Evolutionary conservation across 768 basidiomycete species (phyloP).

Genomic region (Boletus pseudopeckii): DNA sequence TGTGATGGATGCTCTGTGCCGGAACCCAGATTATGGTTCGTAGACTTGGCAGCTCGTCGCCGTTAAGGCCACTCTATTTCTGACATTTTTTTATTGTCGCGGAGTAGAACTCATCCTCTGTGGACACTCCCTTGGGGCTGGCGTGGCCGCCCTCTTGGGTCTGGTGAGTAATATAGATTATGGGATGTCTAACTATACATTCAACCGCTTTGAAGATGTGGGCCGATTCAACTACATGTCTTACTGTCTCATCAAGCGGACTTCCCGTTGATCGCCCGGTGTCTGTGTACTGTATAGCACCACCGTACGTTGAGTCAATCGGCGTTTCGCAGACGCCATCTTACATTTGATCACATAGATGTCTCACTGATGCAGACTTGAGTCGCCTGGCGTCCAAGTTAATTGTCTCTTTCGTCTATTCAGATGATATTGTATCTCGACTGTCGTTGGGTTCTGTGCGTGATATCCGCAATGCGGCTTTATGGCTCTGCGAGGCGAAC

Average conservation of each 20-base stretch:
- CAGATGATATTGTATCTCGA: slow-evolving; percentile 77
- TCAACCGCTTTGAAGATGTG: slow-evolving; percentile 57
- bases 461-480: slow-evolving; percentile 68
- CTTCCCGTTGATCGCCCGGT: slow-evolving; percentile 64
- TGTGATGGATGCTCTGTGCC: slow-evolving; percentile 62
- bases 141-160: slow-evolving; percentile 71
- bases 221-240: slow-evolving; percentile 77
- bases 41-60: slow-evolving; percentile 8
- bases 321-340: not conserved
- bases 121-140: slow-evolving; percentile 83
- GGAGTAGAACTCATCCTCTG: slow-evolving; percentile 64
- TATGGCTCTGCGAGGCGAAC: slow-evolving; percentile 79
- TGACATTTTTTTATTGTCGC: slow-evolving; percentile 1
- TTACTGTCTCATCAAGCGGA: slow-evolving; percentile 64
- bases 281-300: slow-evolving; percentile 75
- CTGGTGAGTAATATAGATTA: slow-evolving; percentile 44
- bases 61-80: not conserved
- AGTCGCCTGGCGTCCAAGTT: slow-evolving; percentile 57
- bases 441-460: slow-evolving; percentile 75
- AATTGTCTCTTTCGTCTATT: slow-evolving; percentile 77
- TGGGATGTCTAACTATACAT: not conserved
- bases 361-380: slow-evolving; percentile 59
- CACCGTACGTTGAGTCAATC: slow-evolving; percentile 53
- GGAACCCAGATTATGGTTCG: slow-evolving; percentile 72
- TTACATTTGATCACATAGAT: slow-evolving; percentile 36